Evolutionary conservation across 768 basidiomycete genomes (phyloP).

Genomic region (Fomitopsis pulvina): DNA sequence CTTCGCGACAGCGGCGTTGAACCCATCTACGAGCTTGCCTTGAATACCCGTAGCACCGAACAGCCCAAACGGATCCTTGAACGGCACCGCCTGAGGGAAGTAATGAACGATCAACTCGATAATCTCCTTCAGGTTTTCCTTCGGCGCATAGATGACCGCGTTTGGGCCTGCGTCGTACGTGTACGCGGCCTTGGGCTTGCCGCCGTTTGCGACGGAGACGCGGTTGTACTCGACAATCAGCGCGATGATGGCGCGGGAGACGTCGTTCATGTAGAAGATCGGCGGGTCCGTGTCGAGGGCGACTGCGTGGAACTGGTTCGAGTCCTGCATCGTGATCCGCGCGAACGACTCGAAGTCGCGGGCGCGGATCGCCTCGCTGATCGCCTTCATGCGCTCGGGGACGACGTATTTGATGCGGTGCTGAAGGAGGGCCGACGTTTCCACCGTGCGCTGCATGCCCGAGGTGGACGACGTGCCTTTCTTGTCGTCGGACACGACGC

Average conservation of each 20-base stretch:
- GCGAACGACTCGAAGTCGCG: constrained; percentile 90
- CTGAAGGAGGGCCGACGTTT: constrained; percentile 82
- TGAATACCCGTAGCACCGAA: constrained; percentile 39
- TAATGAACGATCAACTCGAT: constrained; percentile 68
- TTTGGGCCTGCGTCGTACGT: constrained; percentile 99
- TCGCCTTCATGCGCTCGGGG: constrained; percentile 77
- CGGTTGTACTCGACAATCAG: constrained; percentile 93
- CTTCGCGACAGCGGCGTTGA: constrained; percentile 74
- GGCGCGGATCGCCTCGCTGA: constrained; percentile 69
- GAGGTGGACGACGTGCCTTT: constrained; percentile 93
- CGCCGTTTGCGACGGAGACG: constrained; percentile 48
- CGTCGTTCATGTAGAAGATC: constrained; percentile 99
- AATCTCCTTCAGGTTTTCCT: constrained; percentile 73
- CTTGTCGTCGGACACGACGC: constrained; percentile 92
- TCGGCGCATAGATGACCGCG: constrained; percentile 89
- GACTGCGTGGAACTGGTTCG: constrained; percentile 98
- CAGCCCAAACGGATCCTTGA: constrained; percentile 70
- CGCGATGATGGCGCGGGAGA: constrained; percentile 86
- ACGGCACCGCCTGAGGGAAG: constrained; percentile 79
- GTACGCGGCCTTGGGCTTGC: constrained; percentile 82
- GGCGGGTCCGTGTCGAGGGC: constrained; percentile 95
- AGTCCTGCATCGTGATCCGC: constrained; percentile 90
- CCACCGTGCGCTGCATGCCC: constrained; percentile 97
- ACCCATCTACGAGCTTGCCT: constrained; percentile 57
- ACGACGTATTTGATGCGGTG: constrained; percentile 87